phyloP scores from a whole-genome alignment of 805 yeast species.

The Danielia reshetovae region DNA sequence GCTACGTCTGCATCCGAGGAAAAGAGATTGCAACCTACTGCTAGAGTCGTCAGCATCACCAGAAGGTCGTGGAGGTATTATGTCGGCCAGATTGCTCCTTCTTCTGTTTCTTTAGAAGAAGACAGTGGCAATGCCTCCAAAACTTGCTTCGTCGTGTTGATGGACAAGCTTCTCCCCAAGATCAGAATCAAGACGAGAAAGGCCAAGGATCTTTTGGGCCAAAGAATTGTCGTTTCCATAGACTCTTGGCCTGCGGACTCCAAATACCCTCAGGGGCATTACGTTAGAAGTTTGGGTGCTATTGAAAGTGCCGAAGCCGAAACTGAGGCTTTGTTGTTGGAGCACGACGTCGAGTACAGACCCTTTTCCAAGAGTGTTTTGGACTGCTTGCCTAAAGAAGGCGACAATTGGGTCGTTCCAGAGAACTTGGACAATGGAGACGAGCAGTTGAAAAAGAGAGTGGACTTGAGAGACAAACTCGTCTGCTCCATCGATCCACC shows the following conservation, averaged over 20 bases:
- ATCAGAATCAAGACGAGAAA: constrained; percentile 84
- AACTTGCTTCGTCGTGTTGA: constrained; percentile 76
- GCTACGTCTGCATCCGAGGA: constrained; percentile 46
- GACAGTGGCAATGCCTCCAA: constrained; percentile 62
- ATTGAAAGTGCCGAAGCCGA: constrained; percentile 93
- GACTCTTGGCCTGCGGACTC: constrained; percentile 90
- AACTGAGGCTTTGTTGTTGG: constrained; percentile 88
- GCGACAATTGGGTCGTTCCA: constrained; percentile 91
- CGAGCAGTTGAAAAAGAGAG: constrained; percentile 57
- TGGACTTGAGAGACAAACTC: constrained; percentile 80
- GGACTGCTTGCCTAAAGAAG: constrained; percentile 90
- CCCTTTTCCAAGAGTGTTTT: constrained; percentile 92
- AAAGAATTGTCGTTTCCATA: constrained; percentile 86
- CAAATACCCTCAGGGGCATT: constrained; percentile 91
- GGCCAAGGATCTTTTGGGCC: constrained; percentile 75
- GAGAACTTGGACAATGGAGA: constrained; percentile 51
- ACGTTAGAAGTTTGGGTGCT: constrained; percentile 83
- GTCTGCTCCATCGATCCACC: constrained; percentile 98
- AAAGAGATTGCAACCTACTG: constrained; percentile 79
- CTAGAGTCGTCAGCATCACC: constrained; percentile 79
- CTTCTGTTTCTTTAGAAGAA: constrained; percentile 55
- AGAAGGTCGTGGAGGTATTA: constrained; percentile 94
- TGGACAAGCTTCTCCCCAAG: constrained; percentile 88
- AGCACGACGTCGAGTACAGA: constrained; percentile 94
- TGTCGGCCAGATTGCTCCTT: constrained; percentile 87